These are phyloP conservation scores for Neophaeococcomyces mojaviensis DNA, from an alignment of 2,329 filamentous ascomycete genomes.

Conservation along the genomic window DNA sequence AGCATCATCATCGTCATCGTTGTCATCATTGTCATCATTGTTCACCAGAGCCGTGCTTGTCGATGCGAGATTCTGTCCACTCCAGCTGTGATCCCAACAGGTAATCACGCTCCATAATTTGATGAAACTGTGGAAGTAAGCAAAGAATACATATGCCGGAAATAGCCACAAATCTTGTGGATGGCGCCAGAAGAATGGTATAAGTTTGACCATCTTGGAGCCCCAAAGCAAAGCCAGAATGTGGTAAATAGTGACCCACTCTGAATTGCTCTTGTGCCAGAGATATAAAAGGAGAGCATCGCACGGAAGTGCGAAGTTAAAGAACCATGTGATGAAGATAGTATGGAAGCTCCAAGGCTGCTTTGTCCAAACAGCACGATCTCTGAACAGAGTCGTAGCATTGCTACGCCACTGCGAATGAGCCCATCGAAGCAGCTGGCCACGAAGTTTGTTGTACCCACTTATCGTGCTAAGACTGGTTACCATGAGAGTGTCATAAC, in stretches of 20 bases:
- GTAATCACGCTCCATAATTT: constrained; percentile 52
- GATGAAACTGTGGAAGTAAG: constrained; percentile 51
- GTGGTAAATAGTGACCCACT: constrained; percentile 16
- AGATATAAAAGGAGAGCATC: constrained; percentile 39
- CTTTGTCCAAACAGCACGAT: constrained; percentile 32
- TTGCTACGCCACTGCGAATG: constrained; percentile 55
- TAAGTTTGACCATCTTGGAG: constrained; percentile 53
- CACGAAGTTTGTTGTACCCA: constrained; percentile 40
- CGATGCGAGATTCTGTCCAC: constrained; percentile 31
- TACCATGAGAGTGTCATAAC: constrained; percentile 39
- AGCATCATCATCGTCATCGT: not conserved
- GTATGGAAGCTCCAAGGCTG: constrained; percentile 50
- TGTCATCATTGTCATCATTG: not conserved
- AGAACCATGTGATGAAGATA: constrained; percentile 47
- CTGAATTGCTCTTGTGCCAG: constrained; percentile 22
- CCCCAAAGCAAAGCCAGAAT: constrained; percentile 42
- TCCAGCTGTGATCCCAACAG: constrained; percentile 41
- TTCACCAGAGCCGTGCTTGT: not conserved
- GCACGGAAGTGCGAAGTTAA: constrained; percentile 50
- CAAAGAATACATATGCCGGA: constrained; percentile 46
- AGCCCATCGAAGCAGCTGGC: constrained; percentile 51
- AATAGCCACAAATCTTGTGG: constrained; percentile 47
- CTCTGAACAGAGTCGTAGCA: constrained; percentile 38
- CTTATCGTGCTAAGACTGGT: constrained; percentile 44
- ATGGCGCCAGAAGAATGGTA: constrained; percentile 45